A percentile compares a stretch with the other conserved stretches of the same genome.
Evolutionary conservation across 148 eudicot genomes (phyloP).

Genomic region (Bassia scoparia): DNA sequence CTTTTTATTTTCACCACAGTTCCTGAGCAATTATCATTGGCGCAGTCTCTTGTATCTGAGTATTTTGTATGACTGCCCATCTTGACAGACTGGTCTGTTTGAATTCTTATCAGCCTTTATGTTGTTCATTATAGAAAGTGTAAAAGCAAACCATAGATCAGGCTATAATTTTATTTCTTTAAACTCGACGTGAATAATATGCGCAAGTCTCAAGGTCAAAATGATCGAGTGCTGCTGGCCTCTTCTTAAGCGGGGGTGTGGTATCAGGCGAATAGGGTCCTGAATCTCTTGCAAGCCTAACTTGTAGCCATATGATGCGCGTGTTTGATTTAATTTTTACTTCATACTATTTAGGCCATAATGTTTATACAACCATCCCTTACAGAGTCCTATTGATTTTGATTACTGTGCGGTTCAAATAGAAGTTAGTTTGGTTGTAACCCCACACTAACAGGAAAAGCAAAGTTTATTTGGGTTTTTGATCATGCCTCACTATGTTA

Average conservation of each 20-base stretch:
- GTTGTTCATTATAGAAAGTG: constrained; percentile 12
- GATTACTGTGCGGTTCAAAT: constrained; percentile 8
- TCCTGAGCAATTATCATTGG: neutral
- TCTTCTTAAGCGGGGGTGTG: constrained; percentile 13
- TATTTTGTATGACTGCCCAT: neutral
- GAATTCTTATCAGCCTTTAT: constrained; percentile 22
- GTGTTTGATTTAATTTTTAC: neutral
- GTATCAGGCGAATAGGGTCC: no score
- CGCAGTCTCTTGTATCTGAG: constrained; percentile 3
- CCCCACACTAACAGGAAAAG: constrained; percentile 5
- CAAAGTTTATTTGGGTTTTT: neutral
- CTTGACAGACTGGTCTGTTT: constrained; percentile 15
- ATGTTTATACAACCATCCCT: neutral
- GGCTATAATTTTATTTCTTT: constrained; percentile 24
- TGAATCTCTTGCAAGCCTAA: neutral
- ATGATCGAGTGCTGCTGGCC: constrained; percentile 6
- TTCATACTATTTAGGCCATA: neutral
- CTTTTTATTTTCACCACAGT: constrained; percentile 10
- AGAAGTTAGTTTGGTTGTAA: constrained; percentile 1
- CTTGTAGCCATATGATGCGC: neutral
- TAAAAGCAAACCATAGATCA: constrained; percentile 24
- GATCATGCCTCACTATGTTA: no score
- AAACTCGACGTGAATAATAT: constrained; percentile 2
- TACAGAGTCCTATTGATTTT: neutral
- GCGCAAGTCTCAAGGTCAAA: constrained; percentile 14